Conservation (phyloP, 305 asterid genomes). For the Fraxinus albicans region DNA sequence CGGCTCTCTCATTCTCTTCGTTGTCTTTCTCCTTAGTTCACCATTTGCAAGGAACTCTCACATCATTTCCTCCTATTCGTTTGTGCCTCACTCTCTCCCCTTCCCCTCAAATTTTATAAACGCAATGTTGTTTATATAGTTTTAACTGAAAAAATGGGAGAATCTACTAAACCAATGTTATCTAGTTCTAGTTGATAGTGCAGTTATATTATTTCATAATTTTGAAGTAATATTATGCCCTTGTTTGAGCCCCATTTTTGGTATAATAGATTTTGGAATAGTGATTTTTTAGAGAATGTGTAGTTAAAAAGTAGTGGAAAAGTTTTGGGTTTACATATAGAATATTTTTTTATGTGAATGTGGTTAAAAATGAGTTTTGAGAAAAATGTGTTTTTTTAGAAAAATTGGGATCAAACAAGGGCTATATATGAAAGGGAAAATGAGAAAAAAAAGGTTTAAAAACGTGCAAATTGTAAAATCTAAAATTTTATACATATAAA, state of each 20-base stretch:
- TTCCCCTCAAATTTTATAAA: background rate
- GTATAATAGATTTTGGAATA: too few species aligned
- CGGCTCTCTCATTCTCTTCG: background rate
- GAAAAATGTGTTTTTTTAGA: too few species aligned
- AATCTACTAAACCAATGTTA: background rate
- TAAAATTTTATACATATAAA: background rate
- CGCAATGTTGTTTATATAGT: background rate
- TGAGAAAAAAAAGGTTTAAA: background rate
- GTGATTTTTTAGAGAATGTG: too few species aligned
- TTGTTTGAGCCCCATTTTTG: too few species aligned
- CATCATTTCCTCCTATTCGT: background rate
- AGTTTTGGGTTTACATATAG: too few species aligned
- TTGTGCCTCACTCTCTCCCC: background rate
- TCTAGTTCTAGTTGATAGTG: background rate
- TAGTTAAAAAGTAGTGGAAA: too few species aligned
- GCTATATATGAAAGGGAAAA: background rate
- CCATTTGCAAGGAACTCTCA: background rate
- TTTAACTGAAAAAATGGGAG: background rate
- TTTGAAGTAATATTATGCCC: background rate
- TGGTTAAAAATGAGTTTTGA: too few species aligned
- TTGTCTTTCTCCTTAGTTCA: background rate
- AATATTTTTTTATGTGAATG: too few species aligned
- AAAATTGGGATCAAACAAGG: too few species aligned
- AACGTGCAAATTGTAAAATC: background rate
- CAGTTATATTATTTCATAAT: background rate